phyloP scores from a whole-genome alignment of 106 monocot species.

The Dendrobium officinale region DNA sequence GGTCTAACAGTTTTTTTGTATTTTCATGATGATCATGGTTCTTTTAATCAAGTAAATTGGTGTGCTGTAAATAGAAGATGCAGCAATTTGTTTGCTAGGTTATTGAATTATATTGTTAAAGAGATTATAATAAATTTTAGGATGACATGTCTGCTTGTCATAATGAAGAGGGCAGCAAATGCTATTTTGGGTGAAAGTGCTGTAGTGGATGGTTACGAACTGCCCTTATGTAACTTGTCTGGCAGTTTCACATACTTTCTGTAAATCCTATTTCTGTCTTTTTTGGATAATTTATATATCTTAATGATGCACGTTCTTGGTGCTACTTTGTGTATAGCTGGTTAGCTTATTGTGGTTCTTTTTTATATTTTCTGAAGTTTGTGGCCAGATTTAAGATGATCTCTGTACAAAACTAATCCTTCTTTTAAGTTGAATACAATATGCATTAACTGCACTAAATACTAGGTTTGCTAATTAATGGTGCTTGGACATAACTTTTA shows the following conservation, averaged over 20 bases:
- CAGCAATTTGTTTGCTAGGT: background rate
- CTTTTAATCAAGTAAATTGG: background rate
- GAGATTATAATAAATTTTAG: background rate
- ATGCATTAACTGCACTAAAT: no score
- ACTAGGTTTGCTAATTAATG: background rate
- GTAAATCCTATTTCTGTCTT: background rate
- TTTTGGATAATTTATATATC: background rate
- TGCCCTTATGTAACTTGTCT: background rate
- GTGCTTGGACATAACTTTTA: background rate
- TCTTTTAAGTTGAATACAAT: no score
- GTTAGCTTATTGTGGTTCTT: background rate
- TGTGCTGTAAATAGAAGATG: background rate
- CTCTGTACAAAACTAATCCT: no score
- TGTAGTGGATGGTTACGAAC: background rate
- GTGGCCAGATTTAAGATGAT: background rate
- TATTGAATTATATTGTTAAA: background rate
- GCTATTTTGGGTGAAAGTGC: background rate
- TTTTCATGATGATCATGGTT: conserved; percentile 1
- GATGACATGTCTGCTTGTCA: no score
- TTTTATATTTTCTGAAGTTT: background rate
- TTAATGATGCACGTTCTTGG: background rate
- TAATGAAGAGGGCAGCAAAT: no score
- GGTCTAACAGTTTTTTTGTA: background rate
- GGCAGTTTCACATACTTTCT: background rate
- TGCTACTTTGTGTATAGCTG: background rate